These are phyloP conservation scores for Pelargonium fulgidum DNA, from an alignment of 441 rosid genomes.

Conservation along the genomic window DNA sequence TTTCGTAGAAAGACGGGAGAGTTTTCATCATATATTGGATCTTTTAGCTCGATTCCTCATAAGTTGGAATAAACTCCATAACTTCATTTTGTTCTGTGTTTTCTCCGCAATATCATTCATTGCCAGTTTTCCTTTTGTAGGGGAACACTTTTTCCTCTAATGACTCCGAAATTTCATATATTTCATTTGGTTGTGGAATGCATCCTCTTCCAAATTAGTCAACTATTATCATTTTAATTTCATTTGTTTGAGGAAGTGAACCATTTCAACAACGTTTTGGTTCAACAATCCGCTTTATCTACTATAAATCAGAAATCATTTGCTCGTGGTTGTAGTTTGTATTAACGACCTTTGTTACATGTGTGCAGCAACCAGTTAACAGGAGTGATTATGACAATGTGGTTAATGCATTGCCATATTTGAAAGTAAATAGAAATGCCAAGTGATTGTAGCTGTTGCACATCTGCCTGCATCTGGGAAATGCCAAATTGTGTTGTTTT, in stretches of 20 bases:
- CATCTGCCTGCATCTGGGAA: conserved; percentile 12
- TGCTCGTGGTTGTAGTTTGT: background rate
- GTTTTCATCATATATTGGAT: background rate
- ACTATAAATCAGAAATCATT: too few relatives aligned
- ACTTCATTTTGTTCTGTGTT: background rate
- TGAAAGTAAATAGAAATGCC: conserved; percentile 75
- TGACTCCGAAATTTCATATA: too few relatives aligned
- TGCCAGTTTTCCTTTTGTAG: too few relatives aligned
- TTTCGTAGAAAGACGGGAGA: background rate
- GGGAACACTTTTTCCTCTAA: too few relatives aligned
- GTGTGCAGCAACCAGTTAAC: conserved; percentile 50
- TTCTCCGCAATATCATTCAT: background rate
- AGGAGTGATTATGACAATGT: conserved; percentile 89
- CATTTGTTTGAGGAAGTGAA: too few relatives aligned
- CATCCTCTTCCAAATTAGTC: too few relatives aligned
- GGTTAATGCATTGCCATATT: conserved; percentile 71
- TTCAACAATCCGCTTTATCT: too few relatives aligned
- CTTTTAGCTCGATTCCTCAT: background rate
- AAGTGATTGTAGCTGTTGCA: conserved; percentile 28
- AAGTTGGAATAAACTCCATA: background rate
- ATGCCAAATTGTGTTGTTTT: conserved; percentile 2
- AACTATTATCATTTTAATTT: too few relatives aligned
- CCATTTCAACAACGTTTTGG: too few relatives aligned
- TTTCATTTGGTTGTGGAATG: too few relatives aligned
- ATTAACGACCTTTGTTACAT: conserved; percentile 3